A percentile compares a stretch with the other conserved stretches of the same genome.
Evolutionary conservation across 2,329 filamentous ascomycete species (phyloP).

Genomic region (Aspergillus aculeatus): DNA sequence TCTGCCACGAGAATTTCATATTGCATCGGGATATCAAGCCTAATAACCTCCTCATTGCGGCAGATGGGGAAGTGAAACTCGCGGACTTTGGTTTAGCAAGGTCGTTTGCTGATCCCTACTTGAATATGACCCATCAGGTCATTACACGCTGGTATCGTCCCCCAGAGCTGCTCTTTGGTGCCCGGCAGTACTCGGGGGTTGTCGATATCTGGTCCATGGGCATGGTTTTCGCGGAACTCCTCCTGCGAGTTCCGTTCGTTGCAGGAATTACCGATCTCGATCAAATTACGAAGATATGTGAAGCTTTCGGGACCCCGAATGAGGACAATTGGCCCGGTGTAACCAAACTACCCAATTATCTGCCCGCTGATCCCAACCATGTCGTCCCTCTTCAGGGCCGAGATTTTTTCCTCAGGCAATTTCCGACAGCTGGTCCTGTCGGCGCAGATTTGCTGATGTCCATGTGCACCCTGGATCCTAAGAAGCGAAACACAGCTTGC

Average conservation of each 20-base stretch:
- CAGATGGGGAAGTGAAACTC: constrained; percentile 89
- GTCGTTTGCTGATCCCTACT: constrained; percentile 82
- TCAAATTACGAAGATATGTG: constrained; percentile 80
- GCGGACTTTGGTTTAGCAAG: constrained; percentile 96
- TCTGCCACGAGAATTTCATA: constrained; percentile 92
- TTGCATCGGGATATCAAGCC: constrained; percentile 98
- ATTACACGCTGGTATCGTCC: constrained; percentile 97
- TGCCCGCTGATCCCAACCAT: constrained; percentile 62
- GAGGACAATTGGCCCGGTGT: constrained; percentile 97
- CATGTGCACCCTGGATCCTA: constrained; percentile 83
- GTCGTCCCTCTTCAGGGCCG: constrained; percentile 59
- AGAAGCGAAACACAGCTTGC: constrained; percentile 73
- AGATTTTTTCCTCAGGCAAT: constrained; percentile 72
- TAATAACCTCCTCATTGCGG: constrained; percentile 93
- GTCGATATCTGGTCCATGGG: constrained; percentile 96
- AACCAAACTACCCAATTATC: constrained; percentile 73
- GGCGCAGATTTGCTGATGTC: constrained; percentile 86
- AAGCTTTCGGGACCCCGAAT: constrained; percentile 82
- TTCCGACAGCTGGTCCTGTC: constrained; percentile 74
- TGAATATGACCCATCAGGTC: constrained; percentile 87
- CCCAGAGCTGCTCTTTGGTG: constrained; percentile 88
- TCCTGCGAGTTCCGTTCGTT: constrained; percentile 78
- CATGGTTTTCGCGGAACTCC: constrained; percentile 86
- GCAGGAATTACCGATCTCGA: constrained; percentile 81
- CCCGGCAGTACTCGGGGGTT: constrained; percentile 80